These are phyloP conservation scores for Spergularia azorica DNA, from an alignment of 179 eudicot species.

Conservation along the genomic window DNA sequence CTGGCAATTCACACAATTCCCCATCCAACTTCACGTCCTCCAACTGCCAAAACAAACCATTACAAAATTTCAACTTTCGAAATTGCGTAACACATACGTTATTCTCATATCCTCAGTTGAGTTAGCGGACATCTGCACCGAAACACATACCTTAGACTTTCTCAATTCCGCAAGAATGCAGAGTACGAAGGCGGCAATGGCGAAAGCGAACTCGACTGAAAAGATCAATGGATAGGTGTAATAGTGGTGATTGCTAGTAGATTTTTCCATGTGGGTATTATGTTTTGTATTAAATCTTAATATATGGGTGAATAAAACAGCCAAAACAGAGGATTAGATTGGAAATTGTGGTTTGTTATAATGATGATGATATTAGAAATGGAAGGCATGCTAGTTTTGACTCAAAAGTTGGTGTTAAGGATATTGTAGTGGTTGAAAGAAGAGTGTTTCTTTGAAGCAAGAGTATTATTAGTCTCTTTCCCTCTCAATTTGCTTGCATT, in stretches of 20 bases:
- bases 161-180: constrained; percentile 73
- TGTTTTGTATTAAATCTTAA: background rate
- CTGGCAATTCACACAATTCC: constrained; percentile 53
- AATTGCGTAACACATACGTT: background rate
- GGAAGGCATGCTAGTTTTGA: background rate
- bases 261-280: constrained; percentile 33
- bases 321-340: background rate
- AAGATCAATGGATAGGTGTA: constrained; percentile 24
- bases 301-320: background rate
- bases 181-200: constrained; percentile 45
- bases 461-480: background rate
- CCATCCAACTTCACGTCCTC: constrained; percentile 65
- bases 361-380: background rate
- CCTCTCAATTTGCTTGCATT: background rate
- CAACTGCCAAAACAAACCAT: constrained; percentile 32
- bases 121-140: background rate
- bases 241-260: constrained; percentile 3
- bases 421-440: constrained; percentile 25
- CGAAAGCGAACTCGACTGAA: constrained; percentile 33
- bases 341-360: background rate
- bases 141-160: constrained; percentile 54
- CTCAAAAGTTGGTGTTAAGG: background rate
- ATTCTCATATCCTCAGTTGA: background rate
- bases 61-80: too few relatives aligned
- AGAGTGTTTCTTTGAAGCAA: constrained; percentile 27